Conservation (phyloP, 1,284 basidiomycete species). For the Apiotrichum sp. region DNA sequence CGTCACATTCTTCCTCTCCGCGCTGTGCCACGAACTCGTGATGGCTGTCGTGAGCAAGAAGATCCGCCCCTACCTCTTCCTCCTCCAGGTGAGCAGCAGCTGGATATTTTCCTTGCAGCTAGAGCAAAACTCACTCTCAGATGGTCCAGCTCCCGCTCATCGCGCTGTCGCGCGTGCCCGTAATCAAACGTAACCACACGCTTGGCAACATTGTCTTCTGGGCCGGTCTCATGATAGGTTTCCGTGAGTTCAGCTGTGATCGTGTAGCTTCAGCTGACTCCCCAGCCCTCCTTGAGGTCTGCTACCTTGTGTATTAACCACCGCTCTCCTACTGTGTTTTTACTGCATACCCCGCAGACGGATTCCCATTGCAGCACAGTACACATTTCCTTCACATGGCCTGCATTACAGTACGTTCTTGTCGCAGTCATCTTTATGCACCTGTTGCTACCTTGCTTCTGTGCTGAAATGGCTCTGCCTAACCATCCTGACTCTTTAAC, state of each 20-base stretch:
- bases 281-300: conserved; percentile 13
- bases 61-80: conserved; percentile 52
- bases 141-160: conserved; percentile 92
- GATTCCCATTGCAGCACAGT: too few species aligned
- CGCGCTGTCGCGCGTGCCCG: conserved; percentile 65
- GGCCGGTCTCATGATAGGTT: conserved; percentile 73
- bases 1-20: conserved; percentile 83
- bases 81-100: conserved; percentile 31
- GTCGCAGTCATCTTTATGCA: too few species aligned
- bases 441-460: too few species aligned
- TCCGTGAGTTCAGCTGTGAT: conserved; percentile 49
- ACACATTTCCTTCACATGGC: too few species aligned
- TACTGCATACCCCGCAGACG: too few species aligned
- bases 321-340: too few species aligned
- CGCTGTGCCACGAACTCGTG: conserved; percentile 85
- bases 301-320: conserved; percentile 12
- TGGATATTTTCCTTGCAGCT: too few species aligned
- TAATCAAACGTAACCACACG: conserved; percentile 70
- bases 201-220: conserved; percentile 77
- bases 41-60: conserved; percentile 95
- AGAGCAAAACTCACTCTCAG: conserved; percentile 44
- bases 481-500: too few species aligned
- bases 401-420: too few species aligned
- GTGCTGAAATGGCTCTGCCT: too few species aligned
- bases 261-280: too few species aligned